Conservation (phyloP, 805 yeast species). For the Starmerella vaccinii region DNA sequence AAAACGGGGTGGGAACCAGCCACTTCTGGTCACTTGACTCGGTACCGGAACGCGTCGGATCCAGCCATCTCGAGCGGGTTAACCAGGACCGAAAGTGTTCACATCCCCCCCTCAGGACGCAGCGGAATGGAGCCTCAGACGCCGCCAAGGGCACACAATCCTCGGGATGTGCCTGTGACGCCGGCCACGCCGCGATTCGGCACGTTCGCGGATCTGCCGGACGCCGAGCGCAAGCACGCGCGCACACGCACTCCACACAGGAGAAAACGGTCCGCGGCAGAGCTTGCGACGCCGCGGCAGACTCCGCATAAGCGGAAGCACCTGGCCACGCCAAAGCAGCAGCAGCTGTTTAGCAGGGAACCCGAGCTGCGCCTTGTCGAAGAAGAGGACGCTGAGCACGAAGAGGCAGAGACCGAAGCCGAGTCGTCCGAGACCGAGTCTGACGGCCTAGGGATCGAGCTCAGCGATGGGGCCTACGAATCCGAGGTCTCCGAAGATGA, state of each 20-base stretch:
- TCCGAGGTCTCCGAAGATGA: not conserved
- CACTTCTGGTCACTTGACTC: conserved; percentile 1
- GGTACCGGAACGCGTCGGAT: not conserved
- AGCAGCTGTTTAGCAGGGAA: not conserved
- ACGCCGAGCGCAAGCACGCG: conserved; percentile 8
- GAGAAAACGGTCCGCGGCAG: not conserved
- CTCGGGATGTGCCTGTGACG: conserved; percentile 21
- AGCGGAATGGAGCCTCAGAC: conserved; percentile 23
- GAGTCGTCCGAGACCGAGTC: not conserved
- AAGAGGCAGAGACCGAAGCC: not conserved
- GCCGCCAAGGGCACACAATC: conserved; percentile 22
- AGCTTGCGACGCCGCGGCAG: conserved; percentile 18
- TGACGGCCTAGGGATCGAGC: not conserved
- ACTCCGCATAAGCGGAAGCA: conserved; percentile 15
- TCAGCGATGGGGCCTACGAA: not conserved
- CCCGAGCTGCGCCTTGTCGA: not conserved
- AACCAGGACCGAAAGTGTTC: not conserved
- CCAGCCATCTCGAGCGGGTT: conserved; percentile 1
- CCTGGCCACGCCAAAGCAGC: not conserved
- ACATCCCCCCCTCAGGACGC: not conserved
- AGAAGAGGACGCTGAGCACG: not conserved
- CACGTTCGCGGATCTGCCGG: conserved; percentile 23
- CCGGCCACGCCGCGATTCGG: conserved; percentile 27
- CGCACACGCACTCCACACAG: not conserved
- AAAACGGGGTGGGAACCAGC: not conserved